A percentile compares a stretch with the other conserved stretches of the same genome.
These are phyloP conservation scores for Cercospora sesami DNA, from an alignment of 2,329 filamentous ascomycete species.

Conservation along the genomic window DNA sequence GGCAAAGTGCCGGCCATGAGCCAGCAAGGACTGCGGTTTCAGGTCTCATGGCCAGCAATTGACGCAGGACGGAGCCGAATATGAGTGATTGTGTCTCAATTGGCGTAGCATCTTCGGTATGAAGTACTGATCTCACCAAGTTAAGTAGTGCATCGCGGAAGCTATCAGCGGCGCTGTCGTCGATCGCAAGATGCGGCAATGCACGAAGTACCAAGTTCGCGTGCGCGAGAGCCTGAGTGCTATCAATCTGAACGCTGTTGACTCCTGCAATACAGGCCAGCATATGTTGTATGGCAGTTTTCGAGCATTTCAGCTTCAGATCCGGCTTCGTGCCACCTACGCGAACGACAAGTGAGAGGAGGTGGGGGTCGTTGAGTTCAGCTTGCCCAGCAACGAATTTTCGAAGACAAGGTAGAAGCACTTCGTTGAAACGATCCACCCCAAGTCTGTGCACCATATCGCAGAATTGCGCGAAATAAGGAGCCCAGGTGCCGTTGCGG, in stretches of 20 bases:
- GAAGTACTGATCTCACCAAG: slow-evolving; percentile 23
- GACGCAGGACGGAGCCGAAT: slow-evolving; percentile 28
- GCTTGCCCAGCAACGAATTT: slow-evolving; percentile 69
- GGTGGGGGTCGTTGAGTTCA: neutral
- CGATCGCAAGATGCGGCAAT: slow-evolving; percentile 24
- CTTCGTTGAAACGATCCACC: slow-evolving; percentile 68
- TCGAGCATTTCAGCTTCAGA: slow-evolving; percentile 17
- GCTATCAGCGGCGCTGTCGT: slow-evolving; percentile 4
- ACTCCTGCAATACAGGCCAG: slow-evolving; percentile 2
- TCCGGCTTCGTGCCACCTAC: slow-evolving; percentile 16
- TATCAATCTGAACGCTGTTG: neutral
- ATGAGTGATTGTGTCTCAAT: slow-evolving; percentile 22
- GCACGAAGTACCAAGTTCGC: slow-evolving; percentile 24
- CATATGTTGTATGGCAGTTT: neutral
- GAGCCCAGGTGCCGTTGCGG: slow-evolving; percentile 64
- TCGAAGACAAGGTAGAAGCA: slow-evolving; percentile 80
- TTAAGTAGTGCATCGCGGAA: slow-evolving; percentile 10
- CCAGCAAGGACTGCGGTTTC: neutral
- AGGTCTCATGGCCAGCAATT: slow-evolving; percentile 19
- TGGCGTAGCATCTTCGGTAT: neutral
- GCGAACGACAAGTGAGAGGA: slow-evolving; percentile 21
- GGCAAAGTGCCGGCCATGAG: slow-evolving; percentile 29
- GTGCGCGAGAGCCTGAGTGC: slow-evolving; percentile 8
- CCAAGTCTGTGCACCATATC: slow-evolving; percentile 75
- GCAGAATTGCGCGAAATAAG: slow-evolving; percentile 82